phyloP scores from a whole-genome alignment of 2,329 filamentous ascomycete species.

The Annulohypoxylon truncatum region DNA sequence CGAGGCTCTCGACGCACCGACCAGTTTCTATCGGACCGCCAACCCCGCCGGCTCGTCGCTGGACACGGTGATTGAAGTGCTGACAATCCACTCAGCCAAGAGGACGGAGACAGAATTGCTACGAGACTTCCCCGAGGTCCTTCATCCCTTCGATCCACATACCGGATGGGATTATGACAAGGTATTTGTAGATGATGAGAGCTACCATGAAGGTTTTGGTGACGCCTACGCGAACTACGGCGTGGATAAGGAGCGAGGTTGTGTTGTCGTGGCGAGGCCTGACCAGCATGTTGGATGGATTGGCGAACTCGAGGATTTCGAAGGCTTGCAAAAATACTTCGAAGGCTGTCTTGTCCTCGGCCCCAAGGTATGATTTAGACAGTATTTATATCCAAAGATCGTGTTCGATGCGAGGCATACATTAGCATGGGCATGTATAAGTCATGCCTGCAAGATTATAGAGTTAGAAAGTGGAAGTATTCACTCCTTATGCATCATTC shows the following conservation, averaged over 20 bases:
- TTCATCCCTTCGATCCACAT: conserved; percentile 59
- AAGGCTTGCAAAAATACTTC: conserved; percentile 52
- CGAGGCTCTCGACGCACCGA: conserved; percentile 51
- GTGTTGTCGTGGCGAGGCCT: conserved; percentile 70
- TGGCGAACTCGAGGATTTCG: conserved; percentile 54
- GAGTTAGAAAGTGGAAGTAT: neutral
- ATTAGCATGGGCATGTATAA: neutral
- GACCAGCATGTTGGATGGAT: conserved; percentile 72
- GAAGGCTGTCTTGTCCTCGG: conserved; percentile 44
- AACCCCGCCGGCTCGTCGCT: conserved; percentile 12
- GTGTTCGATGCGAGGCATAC: neutral
- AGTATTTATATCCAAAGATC: neutral
- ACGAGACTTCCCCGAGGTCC: conserved; percentile 61
- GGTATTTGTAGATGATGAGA: conserved; percentile 66
- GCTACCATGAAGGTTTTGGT: conserved; percentile 66
- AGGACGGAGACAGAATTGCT: conserved; percentile 62
- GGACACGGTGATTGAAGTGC: conserved; percentile 63
- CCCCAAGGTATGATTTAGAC: conserved; percentile 3
- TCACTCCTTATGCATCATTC: neutral
- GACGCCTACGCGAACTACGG: conserved; percentile 68
- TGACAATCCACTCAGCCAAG: conserved; percentile 69
- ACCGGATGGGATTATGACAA: conserved; percentile 68
- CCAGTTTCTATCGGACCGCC: conserved; percentile 43
- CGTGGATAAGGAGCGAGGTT: conserved; percentile 65
- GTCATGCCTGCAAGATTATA: neutral